Evolutionary conservation across 345 rosid species (phyloP), one percentile per base, ranked within the genome.

Genomic region (Passiflora organensis): DNA sequence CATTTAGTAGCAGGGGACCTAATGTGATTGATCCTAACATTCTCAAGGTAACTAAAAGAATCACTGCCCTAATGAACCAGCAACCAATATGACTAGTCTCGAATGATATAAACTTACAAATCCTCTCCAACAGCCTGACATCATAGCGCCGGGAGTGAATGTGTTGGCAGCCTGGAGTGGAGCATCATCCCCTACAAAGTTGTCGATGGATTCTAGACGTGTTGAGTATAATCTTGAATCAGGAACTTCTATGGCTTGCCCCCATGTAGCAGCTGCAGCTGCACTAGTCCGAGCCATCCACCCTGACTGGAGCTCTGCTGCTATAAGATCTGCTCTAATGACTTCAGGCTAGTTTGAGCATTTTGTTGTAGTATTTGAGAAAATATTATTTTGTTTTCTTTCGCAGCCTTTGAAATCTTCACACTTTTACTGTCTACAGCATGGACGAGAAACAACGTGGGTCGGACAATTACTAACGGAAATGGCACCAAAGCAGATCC

Each of bases 281-380:
- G 78, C 68, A 14, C 75, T 73, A 48, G 13, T 82, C 48, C 75
- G 65, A 75, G 71, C 84, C 24, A 22, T 18, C 46, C 53, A 51
- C 38, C 76, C 82, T 63, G 63, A 76, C n/a, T 77, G 78, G 78
- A 73, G 81, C 48, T 79, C 78, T 23, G 80, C 84, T 36, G 78
- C 82, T 4, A 75, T 71, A 38, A 79, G 53, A 67, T 82, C 87
- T 28, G 84, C 73, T 55, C 77, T 79, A 48, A 75, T 79, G 73
- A 82, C 78, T 49, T 76, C 87, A 69, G 80, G 82, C 76, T 56
- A 54, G 62, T 72, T 53, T 66, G 63, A 20, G 43, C 59, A 24
- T 11, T 46, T n/a, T n/a, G n/a, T n/a, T n/a, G n/a, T n/a, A n/a
- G n/a, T n/a, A n/a, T n/a, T n/a, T n/a, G n/a, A n/a, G n/a, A n/a